These are phyloP conservation scores for Coffea humblotiana DNA, from an alignment of 305 asterid genomes.

Conservation along the genomic window DNA sequence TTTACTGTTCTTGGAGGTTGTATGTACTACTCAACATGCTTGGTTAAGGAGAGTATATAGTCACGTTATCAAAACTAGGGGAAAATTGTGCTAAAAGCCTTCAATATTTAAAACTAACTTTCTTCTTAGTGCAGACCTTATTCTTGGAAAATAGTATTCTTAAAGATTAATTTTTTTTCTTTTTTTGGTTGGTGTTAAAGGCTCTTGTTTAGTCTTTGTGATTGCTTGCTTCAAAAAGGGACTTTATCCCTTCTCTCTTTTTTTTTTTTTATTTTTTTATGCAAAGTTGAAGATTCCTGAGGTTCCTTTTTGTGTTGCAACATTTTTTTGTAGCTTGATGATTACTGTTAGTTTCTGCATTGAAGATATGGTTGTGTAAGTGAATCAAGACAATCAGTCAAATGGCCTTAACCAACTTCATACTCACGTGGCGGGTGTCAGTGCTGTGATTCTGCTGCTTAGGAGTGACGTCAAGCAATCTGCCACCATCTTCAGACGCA, in stretches of 20 bases:
- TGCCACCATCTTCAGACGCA: conserved; percentile 79
- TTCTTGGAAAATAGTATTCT: neutral
- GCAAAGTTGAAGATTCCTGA: neutral
- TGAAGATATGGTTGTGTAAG: neutral
- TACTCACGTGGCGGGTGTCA: conserved; percentile 81
- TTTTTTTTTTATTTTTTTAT: too few relatives aligned
- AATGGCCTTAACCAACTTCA: conserved; percentile 82
- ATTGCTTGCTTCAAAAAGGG: neutral
- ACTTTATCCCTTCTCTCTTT: too few relatives aligned
- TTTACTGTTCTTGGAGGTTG: too few relatives aligned
- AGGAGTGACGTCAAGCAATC: conserved; percentile 84
- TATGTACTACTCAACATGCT: neutral
- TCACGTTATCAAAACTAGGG: neutral
- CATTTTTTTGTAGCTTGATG: neutral
- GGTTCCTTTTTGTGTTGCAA: neutral
- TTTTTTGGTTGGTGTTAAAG: too few relatives aligned
- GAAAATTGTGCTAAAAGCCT: neutral
- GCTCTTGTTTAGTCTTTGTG: neutral
- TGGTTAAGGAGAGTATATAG: neutral
- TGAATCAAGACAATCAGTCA: conserved; percentile 10
- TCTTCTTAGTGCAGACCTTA: neutral
- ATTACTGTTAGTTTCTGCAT: too few relatives aligned
- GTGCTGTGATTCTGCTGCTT: conserved; percentile 71
- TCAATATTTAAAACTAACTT: too few relatives aligned
- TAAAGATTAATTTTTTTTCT: neutral